Conservation (phyloP, 768 basidiomycete species). For the Dendrothele bispora region DNA sequence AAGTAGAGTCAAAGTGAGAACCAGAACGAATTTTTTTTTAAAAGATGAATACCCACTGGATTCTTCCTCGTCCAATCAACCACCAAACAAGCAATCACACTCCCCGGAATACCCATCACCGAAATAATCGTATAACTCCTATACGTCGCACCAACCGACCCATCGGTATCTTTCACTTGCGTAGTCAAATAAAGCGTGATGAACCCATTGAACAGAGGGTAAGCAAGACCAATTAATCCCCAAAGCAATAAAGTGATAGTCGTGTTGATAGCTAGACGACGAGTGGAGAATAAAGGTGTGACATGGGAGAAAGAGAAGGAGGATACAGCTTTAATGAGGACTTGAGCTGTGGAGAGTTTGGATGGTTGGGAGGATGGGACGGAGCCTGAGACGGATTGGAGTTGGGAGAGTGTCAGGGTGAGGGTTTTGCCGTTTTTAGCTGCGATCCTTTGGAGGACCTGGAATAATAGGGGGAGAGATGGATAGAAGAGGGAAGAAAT, state of each 20-base stretch:
- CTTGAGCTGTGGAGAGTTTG: conserved; percentile 24
- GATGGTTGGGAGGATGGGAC: conserved; percentile 10
- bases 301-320: conserved; percentile 48
- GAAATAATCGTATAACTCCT: conserved; percentile 54
- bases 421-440: conserved; percentile 44
- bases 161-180: conserved; percentile 23
- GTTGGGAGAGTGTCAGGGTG: conserved; percentile 44
- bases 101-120: conserved; percentile 46
- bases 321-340: conserved; percentile 34
- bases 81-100: conserved; percentile 44
- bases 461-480: neutral
- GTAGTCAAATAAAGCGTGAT: conserved; percentile 47
- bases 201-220: conserved; percentile 54
- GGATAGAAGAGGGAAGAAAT: neutral
- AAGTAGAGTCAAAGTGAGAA: no score
- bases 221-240: conserved; percentile 54
- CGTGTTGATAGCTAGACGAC: conserved; percentile 44
- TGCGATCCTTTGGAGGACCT: conserved; percentile 52
- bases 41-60: no score
- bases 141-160: conserved; percentile 29
- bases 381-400: conserved; percentile 30
- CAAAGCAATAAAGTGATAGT: conserved; percentile 50
- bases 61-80: conserved; percentile 41
- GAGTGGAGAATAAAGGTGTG: conserved; percentile 46
- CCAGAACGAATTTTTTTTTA: no score